phyloP scores from a whole-genome alignment of 2,329 filamentous ascomycete species.

The Fusarium newnesense region DNA sequence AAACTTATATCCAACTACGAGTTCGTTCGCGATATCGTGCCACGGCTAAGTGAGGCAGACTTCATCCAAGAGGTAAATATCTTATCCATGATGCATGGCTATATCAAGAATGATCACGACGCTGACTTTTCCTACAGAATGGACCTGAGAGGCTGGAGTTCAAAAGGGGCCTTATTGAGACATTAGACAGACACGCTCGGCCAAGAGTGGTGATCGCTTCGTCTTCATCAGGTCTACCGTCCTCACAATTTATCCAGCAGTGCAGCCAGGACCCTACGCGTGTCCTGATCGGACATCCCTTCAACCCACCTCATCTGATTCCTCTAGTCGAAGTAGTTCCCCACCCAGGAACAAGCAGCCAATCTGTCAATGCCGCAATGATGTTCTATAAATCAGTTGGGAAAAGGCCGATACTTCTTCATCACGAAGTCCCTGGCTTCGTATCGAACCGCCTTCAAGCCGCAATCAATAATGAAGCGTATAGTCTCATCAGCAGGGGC shows the following conservation, averaged over 20 bases:
- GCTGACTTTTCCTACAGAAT: neutral
- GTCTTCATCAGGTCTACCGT: neutral
- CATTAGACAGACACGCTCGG: neutral
- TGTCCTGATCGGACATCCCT: neutral
- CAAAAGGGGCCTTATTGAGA: neutral
- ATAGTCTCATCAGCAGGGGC: neutral
- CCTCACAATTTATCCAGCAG: neutral
- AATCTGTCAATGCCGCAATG: neutral
- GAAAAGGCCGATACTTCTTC: neutral
- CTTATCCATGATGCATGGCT: neutral
- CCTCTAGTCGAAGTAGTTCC: neutral
- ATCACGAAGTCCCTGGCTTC: neutral
- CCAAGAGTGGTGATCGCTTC: neutral
- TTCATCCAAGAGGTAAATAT: neutral
- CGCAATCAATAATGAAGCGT: neutral
- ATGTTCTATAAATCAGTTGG: neutral
- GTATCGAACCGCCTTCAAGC: conserved; percentile 1
- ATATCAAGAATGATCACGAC: neutral
- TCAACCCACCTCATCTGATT: neutral
- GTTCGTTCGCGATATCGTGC: neutral
- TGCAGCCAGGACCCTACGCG: neutral
- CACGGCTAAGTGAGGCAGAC: neutral
- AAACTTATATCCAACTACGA: neutral
- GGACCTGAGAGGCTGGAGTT: neutral
- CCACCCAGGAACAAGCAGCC: neutral